Conservation (phyloP, 2,329 filamentous ascomycete species). For the Ophiocordyceps unilateralis region DNA sequence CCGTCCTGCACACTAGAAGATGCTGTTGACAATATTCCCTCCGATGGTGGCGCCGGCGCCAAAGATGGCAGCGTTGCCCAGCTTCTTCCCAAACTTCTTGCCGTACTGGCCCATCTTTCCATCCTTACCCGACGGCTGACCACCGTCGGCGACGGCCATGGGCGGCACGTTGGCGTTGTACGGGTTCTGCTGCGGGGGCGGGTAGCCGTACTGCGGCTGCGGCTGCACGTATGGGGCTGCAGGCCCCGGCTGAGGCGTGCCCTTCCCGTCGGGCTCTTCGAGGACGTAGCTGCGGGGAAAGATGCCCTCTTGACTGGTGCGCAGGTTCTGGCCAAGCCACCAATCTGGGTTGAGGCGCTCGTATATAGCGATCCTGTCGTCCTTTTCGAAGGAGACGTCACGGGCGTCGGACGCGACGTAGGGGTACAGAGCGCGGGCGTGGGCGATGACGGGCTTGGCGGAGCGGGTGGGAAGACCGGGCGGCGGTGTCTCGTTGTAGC, state of each 20-base stretch:
- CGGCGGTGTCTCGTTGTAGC: conserved; percentile 31
- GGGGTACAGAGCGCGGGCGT: conserved; percentile 67
- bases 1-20: conserved; percentile 41
- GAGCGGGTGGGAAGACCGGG: conserved; percentile 23
- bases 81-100: conserved; percentile 94
- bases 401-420: conserved; percentile 67
- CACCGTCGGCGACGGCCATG: conserved; percentile 51
- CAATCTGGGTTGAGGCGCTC: conserved; percentile 96
- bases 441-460: conserved; percentile 43
- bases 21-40: conserved; percentile 76
- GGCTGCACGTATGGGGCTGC: conserved; percentile 8
- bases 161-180: conserved; percentile 57
- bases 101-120: conserved; percentile 55
- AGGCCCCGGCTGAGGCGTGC: not conserved
- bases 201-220: conserved; percentile 21
- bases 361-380: conserved; percentile 63
- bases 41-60: conserved; percentile 86
- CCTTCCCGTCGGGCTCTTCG: conserved; percentile 41
- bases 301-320: conserved; percentile 74
- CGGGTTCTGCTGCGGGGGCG: conserved; percentile 36
- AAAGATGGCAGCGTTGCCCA: conserved; percentile 66
- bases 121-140: conserved; percentile 24
- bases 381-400: conserved; percentile 64
- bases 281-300: conserved; percentile 88
- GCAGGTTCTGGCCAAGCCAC: conserved; percentile 81